Percentiles rank a stretch among this genome's conserved stretches.
Evolutionary conservation across 2,329 filamentous ascomycete genomes (phyloP).

Genomic region (Neonectria hederae): DNA sequence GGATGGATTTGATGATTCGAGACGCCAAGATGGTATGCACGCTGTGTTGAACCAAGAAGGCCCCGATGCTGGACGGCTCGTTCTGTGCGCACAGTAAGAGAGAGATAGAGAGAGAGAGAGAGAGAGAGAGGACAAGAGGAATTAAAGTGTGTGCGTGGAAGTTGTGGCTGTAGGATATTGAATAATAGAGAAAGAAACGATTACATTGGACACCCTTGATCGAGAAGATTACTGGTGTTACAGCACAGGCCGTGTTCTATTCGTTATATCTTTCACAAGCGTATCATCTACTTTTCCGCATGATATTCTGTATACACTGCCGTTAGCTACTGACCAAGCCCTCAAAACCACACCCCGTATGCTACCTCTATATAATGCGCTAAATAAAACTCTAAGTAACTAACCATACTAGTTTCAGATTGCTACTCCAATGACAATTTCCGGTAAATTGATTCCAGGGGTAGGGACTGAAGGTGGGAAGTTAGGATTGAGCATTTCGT

Average conservation of each 20-base stretch:
- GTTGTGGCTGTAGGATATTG: constrained; percentile 26
- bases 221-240: no score
- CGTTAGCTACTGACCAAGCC: no score
- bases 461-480: not conserved
- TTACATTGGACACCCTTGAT: not conserved
- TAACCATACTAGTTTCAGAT: not conserved
- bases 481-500: not conserved
- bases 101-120: not conserved
- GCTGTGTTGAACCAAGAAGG: constrained; percentile 6
- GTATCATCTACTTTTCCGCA: not conserved
- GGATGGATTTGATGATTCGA: constrained; percentile 16
- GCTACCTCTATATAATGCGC: not conserved
- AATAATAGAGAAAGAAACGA: constrained; percentile 22
- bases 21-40: constrained; percentile 11
- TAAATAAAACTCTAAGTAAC: not conserved
- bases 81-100: not conserved
- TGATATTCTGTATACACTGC: not conserved
- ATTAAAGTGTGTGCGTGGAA: not conserved
- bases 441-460: not conserved
- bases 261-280: not conserved
- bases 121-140: no score
- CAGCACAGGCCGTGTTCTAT: not conserved
- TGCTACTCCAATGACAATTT: not conserved
- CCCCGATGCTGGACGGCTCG: constrained; percentile 6
- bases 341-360: no score